Base-by-base conservation (phyloP, 768 basidiomycete species). In the Boletus reticulatus region DNA sequence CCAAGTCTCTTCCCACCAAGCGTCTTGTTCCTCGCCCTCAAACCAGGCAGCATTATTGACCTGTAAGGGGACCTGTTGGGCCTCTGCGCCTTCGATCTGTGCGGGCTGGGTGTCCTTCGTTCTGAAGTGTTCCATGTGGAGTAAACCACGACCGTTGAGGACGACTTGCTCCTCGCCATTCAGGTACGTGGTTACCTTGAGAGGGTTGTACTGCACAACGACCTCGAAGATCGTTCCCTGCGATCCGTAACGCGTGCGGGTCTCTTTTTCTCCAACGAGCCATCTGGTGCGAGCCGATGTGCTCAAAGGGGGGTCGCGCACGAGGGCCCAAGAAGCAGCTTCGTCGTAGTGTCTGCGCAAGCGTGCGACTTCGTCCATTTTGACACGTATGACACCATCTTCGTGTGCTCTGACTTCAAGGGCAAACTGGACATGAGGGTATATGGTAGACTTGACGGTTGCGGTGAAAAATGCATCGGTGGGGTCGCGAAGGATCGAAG, bases 101-200 rank as follows among this genome's bases (percentile, higher is more conserved):
- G 74, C 75, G 27, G 80, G 73, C 12, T 76, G 71, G 29, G 77
- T 78, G 1, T 57, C 66, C 50, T 88, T 85, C 20, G 78, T 78
- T 63, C 92, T 89, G 79, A 95, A 98, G 72, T 98, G 97, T 67
- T 99, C 97, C 96, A 99, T 95, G 62, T 98, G 95, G 59, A 99
- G 77, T 31, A 99, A 78, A 2, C 92, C 91, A 39, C 85, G 80
- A 3, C 91, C 93, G 64, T 99, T 99, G 36, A 99, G 72, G 10
- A 94, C 86, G 47, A 99, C 79, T 65, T 97, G 89, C 55, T 89
- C 87, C 67, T 84, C 85, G 4, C 91, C 92, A 53, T 83, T 79
- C 34, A 87, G 81, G 43, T 83, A 76, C 58, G 97, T 79, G 2
- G 82, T 80, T 38, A 98, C 76, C 60, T 81, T 83, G 63, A 98